A percentile compares a stretch with the other conserved stretches of the same genome.
Conservation (phyloP, 352 stramenopile species). For the Aphanomyces euteiches region DNA sequence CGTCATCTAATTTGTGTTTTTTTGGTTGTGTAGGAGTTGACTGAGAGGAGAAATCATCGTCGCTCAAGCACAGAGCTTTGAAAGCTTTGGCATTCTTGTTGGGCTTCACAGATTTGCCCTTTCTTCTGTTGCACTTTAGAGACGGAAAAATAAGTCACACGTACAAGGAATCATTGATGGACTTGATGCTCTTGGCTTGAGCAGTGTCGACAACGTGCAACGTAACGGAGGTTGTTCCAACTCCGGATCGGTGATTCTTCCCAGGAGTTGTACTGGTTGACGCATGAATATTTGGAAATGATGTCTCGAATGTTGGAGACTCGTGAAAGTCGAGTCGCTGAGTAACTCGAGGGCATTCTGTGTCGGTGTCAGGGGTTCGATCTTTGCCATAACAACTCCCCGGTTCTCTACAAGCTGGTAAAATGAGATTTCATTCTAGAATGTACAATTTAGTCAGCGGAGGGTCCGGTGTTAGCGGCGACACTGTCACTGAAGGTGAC, state of each 20-base stretch:
- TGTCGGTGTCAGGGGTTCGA: slow-evolving; percentile 27
- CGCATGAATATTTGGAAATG: slow-evolving; percentile 77
- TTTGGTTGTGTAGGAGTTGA: neutral
- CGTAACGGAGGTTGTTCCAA: slow-evolving; percentile 60
- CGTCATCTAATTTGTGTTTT: neutral
- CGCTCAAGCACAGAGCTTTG: neutral
- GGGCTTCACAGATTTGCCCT: neutral
- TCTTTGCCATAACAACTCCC: slow-evolving; percentile 19
- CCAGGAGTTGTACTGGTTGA: slow-evolving; percentile 70
- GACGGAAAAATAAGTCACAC: neutral
- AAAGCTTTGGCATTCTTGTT: slow-evolving; percentile 26
- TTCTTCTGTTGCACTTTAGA: slow-evolving; percentile 11
- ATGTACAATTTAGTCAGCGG: slow-evolving; percentile 70
- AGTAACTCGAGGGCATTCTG: slow-evolving; percentile 32
- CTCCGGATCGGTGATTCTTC: slow-evolving; percentile 56
- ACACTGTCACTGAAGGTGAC: slow-evolving; percentile 56
- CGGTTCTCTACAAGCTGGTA: neutral
- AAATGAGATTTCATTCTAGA: slow-evolving; percentile 32
- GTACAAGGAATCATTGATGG: slow-evolving; percentile 82
- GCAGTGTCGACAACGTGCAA: slow-evolving; percentile 48
- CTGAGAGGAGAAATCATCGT: neutral
- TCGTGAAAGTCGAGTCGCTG: slow-evolving; percentile 36
- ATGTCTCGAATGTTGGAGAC: slow-evolving; percentile 38
- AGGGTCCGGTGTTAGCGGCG: slow-evolving; percentile 49
- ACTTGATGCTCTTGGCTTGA: slow-evolving; percentile 49